These are phyloP conservation scores for Pelargonium australe DNA, from an alignment of 441 rosid genomes.

Conservation along the genomic window DNA sequence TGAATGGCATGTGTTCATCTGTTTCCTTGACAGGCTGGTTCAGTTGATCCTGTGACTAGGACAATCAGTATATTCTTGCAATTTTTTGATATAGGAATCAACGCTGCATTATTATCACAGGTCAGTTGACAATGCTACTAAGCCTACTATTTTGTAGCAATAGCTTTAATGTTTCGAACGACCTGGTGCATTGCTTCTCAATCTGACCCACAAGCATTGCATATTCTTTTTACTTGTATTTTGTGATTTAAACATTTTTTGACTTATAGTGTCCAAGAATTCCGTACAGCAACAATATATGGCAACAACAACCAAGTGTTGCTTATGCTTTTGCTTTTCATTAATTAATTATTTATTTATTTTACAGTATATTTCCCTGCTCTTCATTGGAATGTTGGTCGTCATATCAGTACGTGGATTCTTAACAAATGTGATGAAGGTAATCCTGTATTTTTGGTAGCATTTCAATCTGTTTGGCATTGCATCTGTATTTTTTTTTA, in stretches of 20 bases:
- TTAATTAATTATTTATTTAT: not conserved
- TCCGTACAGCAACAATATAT: not conserved
- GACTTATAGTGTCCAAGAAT: not conserved
- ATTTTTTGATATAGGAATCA: slow-evolving; percentile 93
- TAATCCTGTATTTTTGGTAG: slow-evolving; percentile 24
- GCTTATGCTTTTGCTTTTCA: not conserved
- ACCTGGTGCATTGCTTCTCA: not conserved
- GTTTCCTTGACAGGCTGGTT: slow-evolving; percentile 72
- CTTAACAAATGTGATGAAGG: slow-evolving; percentile 96
- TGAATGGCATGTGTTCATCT: slow-evolving; percentile 15
- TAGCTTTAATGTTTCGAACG: not conserved
- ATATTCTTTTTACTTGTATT: not conserved
- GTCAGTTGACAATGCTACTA: slow-evolving; percentile 32
- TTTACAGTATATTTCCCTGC: slow-evolving; percentile 81
- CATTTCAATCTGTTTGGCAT: not conserved
- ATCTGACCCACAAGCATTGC: not conserved
- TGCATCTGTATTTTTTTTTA: not conserved
- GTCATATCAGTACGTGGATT: slow-evolving; percentile 96
- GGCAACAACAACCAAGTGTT: not conserved
- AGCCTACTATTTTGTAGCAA: slow-evolving; percentile 1
- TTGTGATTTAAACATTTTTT: not conserved
- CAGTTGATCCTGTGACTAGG: slow-evolving; percentile 96
- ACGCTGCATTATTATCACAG: slow-evolving; percentile 92
- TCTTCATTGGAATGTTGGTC: slow-evolving; percentile 91
- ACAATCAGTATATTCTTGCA: slow-evolving; percentile 90